Evolutionary conservation across 495 filamentous ascomycete species (phyloP).

Genomic region (Achaetomiella virescens): DNA sequence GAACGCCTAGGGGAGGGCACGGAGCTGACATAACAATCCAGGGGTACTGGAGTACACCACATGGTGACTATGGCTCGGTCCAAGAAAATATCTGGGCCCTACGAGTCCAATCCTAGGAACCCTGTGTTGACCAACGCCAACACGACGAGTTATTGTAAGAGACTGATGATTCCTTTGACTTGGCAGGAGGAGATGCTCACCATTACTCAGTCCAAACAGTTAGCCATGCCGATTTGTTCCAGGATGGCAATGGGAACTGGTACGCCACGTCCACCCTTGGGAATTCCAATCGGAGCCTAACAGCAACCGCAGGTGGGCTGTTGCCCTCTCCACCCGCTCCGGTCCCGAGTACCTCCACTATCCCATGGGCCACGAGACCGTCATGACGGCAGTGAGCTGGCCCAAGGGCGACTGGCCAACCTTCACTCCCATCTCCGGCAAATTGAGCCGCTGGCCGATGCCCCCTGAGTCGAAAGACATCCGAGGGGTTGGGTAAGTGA

Average conservation of each 20-base stretch:
- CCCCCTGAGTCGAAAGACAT: slow-evolving; percentile 26
- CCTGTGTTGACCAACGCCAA: slow-evolving; percentile 51
- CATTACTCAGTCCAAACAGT: slow-evolving; percentile 41
- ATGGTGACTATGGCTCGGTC: slow-evolving; percentile 48
- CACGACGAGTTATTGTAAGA: slow-evolving; percentile 41
- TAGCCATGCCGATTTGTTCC: slow-evolving; percentile 46
- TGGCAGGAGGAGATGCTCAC: background rate
- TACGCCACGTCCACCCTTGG: slow-evolving; percentile 17
- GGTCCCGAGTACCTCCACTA: slow-evolving; percentile 42
- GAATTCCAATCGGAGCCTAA: background rate
- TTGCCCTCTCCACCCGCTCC: slow-evolving; percentile 43
- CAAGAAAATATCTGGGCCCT: slow-evolving; percentile 47
- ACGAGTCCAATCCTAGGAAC: slow-evolving; percentile 45
- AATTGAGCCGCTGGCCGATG: slow-evolving; percentile 40
- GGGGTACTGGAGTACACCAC: slow-evolving; percentile 54
- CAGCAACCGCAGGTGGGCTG: slow-evolving; percentile 30
- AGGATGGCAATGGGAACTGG: slow-evolving; percentile 49
- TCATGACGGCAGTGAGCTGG: slow-evolving; percentile 52
- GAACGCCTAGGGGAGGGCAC: too few species aligned
- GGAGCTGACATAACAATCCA: too few species aligned
- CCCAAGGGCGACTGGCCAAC: slow-evolving; percentile 34
- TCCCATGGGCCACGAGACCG: slow-evolving; percentile 56
- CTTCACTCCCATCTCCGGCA: slow-evolving; percentile 39
- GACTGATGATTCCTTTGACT: background rate
- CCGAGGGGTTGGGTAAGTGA: slow-evolving; percentile 31